Evolutionary conservation across 2,329 filamentous ascomycete genomes (phyloP), one percentile per base, ranked within the genome.

Genomic region (Arthrobotrys pseudoclavata): DNA sequence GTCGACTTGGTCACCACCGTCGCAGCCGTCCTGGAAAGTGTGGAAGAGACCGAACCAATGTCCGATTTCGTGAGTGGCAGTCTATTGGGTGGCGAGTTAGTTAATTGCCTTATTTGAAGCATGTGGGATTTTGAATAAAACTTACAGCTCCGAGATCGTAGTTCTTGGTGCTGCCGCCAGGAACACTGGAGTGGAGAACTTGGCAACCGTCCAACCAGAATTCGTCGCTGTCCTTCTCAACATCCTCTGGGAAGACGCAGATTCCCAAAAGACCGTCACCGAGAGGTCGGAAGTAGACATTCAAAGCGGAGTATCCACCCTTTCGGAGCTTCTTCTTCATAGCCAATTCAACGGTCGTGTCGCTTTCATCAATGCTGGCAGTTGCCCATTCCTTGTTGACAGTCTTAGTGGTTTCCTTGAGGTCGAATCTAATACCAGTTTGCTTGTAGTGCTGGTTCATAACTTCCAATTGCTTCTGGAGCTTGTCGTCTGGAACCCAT

Each of bases 41-140:
- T 87, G 86, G 80, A 83, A 83, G 24, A 87, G 83, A 62, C 86
- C 85, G 64, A 87, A 81, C 86, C 86, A 87, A 82, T 87, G 86
- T 15, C 86, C 86, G 50, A 85, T 82, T 82, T 87, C 86, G 82
- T 86, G 85, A 40, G 83, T 83, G 15, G 80, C 81, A 48, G 84
- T 85, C 74, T 83, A 80, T 29, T 37, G 9, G 12, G 7, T 13
- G 26, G 13, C 22, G 22, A 29, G 18, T 76, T 76, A 76, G 72
- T 45, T 26, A 31, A 24, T 4, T 34, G 15, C n/a, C 15, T 15
- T 31, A 40, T 45, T 12, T 31, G 9, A 42, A 60, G 1, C 12
- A 26, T 20, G 3, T 12, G 26, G 15, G n/a, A 12, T 3, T 57
- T 22, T 57, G 47, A 50, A 37, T 47, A 4, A 74, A 67, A 71